phyloP scores from a whole-genome alignment of 2,329 filamentous ascomycete species.

The Penicillium sp. region DNA sequence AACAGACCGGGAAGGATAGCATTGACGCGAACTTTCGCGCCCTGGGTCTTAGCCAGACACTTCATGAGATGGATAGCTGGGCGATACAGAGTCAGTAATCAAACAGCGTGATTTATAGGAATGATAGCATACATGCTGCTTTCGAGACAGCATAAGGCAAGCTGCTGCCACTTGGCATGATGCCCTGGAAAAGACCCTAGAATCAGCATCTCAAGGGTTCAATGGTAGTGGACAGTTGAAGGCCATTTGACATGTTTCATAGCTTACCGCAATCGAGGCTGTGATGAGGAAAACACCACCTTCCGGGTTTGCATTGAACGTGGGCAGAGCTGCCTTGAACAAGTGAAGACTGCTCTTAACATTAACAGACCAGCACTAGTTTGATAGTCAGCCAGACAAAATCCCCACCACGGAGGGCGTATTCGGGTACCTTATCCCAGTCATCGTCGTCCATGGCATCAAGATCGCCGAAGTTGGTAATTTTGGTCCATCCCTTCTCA shows the following conservation, averaged over 20 bases:
- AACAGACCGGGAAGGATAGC: conserved; percentile 57
- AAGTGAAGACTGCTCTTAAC: conserved; percentile 49
- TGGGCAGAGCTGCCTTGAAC: conserved; percentile 50
- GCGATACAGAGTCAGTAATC: conserved; percentile 1
- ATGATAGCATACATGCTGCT: conserved; percentile 49
- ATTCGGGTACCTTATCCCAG: conserved; percentile 49
- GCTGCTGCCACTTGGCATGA: conserved; percentile 46
- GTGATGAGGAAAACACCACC: conserved; percentile 58
- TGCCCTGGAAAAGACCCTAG: conserved; percentile 30
- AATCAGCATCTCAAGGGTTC: not conserved
- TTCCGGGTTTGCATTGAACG: conserved; percentile 53
- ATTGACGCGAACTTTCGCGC: conserved; percentile 56
- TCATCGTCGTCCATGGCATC: conserved; percentile 52
- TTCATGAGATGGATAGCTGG: conserved; percentile 57
- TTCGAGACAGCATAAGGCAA: conserved; percentile 72
- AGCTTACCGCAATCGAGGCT: conserved; percentile 50
- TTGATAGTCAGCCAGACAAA: not conserved
- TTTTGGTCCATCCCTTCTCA: conserved; percentile 52
- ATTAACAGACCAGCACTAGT: conserved; percentile 54
- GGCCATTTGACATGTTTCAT: conserved; percentile 8
- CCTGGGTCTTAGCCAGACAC: conserved; percentile 54
- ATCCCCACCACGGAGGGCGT: not conserved
- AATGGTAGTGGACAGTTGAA: conserved; percentile 3
- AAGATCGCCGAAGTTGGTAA: conserved; percentile 50
- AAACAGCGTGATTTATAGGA: not conserved